A percentile compares a stretch with the other conserved stretches of the same genome.
phyloP scores from a whole-genome alignment of 2,329 filamentous ascomycete genomes.

The Penicillium sp. region DNA sequence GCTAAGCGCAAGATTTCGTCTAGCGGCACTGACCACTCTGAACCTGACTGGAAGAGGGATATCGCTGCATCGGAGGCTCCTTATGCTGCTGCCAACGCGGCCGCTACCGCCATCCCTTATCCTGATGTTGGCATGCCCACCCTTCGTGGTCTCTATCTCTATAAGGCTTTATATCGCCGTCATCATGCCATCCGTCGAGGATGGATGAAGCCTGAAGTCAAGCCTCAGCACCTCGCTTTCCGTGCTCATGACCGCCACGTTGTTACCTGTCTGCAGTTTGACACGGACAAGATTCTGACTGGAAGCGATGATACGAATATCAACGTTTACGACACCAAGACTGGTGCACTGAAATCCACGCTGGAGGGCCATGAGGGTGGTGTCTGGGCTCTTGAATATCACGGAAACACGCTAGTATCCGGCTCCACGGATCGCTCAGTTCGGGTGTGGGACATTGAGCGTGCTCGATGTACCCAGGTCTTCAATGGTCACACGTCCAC shows the following conservation, averaged over 20 bases:
- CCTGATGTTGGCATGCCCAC: slow-evolving; percentile 77
- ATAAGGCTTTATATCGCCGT: slow-evolving; percentile 93
- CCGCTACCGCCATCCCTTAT: slow-evolving; percentile 79
- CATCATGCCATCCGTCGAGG: slow-evolving; percentile 87
- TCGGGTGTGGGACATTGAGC: slow-evolving; percentile 99
- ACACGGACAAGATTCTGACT: slow-evolving; percentile 96
- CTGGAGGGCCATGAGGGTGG: slow-evolving; percentile 94
- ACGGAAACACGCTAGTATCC: slow-evolving; percentile 92
- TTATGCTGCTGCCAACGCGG: slow-evolving; percentile 79
- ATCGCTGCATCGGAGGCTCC: slow-evolving; percentile 72
- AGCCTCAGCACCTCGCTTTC: slow-evolving; percentile 91
- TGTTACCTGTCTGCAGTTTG: slow-evolving; percentile 96
- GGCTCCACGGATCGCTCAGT: slow-evolving; percentile 96
- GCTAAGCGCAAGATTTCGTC: slow-evolving; percentile 59
- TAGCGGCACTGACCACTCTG: slow-evolving; percentile 45
- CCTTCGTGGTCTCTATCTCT: slow-evolving; percentile 83
- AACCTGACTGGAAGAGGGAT: slow-evolving; percentile 52
- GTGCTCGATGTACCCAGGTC: slow-evolving; percentile 87
- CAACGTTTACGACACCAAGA: slow-evolving; percentile 97
- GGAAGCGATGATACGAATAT: slow-evolving; percentile 98
- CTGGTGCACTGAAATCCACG: slow-evolving; percentile 78
- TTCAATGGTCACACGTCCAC: slow-evolving; percentile 98
- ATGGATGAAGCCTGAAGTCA: slow-evolving; percentile 83
- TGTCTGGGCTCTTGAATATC: slow-evolving; percentile 96
- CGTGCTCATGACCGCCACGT: slow-evolving; percentile 95